Evolutionary conservation across 2,329 filamentous ascomycete genomes (phyloP).

Genomic region (Fusarium xyrophilum): DNA sequence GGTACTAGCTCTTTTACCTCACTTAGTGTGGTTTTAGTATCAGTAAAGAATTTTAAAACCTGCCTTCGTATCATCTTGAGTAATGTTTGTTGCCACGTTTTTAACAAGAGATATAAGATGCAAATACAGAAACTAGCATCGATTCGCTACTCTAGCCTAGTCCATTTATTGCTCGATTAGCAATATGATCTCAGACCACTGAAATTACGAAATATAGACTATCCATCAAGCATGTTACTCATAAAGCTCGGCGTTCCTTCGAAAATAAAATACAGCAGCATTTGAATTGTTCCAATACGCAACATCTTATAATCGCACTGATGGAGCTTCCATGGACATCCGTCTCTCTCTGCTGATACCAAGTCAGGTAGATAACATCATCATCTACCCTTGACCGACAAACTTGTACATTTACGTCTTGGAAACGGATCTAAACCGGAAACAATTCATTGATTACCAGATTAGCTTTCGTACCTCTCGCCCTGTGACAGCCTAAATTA

Average conservation of each 20-base stretch:
- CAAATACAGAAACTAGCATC: rapidly evolving
- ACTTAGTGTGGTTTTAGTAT: no score
- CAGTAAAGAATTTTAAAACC: no score
- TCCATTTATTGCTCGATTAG: rapidly evolving
- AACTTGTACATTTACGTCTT: not conserved
- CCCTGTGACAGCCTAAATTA: not conserved
- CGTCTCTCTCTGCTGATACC: not conserved
- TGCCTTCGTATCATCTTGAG: rapidly evolving
- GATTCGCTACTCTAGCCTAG: rapidly evolving
- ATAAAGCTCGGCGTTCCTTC: rapidly evolving
- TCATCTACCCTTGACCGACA: not conserved
- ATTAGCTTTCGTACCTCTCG: not conserved
- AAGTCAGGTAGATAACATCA: not conserved
- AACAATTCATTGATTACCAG: not conserved
- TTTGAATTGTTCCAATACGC: rapidly evolving
- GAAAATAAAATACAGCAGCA: not conserved
- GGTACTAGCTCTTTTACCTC: no score
- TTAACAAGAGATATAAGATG: rapidly evolving
- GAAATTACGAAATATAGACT: rapidly evolving
- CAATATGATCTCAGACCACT: rapidly evolving
- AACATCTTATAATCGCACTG: rapidly evolving
- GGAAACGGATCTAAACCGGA: not conserved
- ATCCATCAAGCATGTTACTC: rapidly evolving
- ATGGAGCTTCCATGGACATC: not conserved
- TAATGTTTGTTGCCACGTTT: not conserved